These are phyloP conservation scores for Closterium sp. DNA, from an alignment of 139 green algal genomes.

Conservation along the genomic window DNA sequence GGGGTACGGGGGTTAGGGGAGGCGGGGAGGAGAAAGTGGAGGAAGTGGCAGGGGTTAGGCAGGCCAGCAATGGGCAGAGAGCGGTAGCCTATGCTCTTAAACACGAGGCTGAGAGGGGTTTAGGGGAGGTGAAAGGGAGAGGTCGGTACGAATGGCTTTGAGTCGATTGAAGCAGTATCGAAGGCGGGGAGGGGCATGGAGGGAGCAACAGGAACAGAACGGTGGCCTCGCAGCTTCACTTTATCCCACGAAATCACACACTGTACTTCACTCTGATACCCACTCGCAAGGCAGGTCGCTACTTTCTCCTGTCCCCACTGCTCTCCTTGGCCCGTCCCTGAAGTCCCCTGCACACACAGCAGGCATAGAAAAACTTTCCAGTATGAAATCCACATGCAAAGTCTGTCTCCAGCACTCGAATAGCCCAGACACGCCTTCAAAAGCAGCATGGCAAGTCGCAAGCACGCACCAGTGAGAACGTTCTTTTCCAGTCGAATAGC, in stretches of 20 bases:
- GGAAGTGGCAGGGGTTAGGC: too few relatives aligned
- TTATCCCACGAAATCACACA: too few relatives aligned
- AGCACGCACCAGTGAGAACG: conserved; percentile 21
- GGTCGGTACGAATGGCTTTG: too few relatives aligned
- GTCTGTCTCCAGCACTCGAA: too few relatives aligned
- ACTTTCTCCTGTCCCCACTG: conserved; percentile 21
- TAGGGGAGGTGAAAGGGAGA: not conserved
- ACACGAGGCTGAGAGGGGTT: not conserved
- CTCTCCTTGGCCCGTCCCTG: conserved; percentile 5
- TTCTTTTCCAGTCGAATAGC: conserved; percentile 34
- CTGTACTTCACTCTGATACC: too few relatives aligned
- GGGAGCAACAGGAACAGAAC: not conserved
- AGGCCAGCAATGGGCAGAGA: not conserved
- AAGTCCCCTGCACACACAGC: not conserved
- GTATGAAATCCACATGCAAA: too few relatives aligned
- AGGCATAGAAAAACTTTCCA: too few relatives aligned
- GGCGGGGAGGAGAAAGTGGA: not conserved
- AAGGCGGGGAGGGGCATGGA: not conserved
- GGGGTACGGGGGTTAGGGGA: not conserved
- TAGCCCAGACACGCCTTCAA: too few relatives aligned
- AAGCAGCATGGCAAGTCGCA: too few relatives aligned
- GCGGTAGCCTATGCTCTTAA: not conserved
- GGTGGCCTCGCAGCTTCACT: not conserved
- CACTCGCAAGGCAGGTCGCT: conserved; percentile 34
- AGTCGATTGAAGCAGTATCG: not conserved